Evolutionary conservation across 2,329 filamentous ascomycete genomes (phyloP), one percentile per base, ranked within the genome.

Genomic region (Chaetothyriales sp.): DNA sequence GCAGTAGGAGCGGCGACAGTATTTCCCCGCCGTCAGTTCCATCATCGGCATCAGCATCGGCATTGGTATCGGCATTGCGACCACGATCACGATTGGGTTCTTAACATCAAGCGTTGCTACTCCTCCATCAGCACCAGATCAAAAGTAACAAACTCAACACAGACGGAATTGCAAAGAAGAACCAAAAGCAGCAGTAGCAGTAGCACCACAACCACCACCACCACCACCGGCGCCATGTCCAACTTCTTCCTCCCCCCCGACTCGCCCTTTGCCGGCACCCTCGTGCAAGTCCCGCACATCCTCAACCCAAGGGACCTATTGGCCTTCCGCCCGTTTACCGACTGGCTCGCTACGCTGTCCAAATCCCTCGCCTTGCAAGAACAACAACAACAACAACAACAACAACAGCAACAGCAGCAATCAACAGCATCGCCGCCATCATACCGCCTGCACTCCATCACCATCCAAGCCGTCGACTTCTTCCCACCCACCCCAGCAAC

Each of bases 401-500:
- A 80, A 60, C 54, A 67, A 1, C 47, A 67, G 9, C 53, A 66
- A 10, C 56, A 61, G 5, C 75, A 79, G 56, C 12, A 4, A 10
- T 39, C 32, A 39, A 4, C 32, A 25, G 68, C 72, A 18, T 79
- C 78, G 58, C 66, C 78, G 58, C 54, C 61, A 1, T 58, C 68
- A 26, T 79, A 76, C 60, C 62, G 66, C 15, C 67, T 80, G 1
- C 69, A 69, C 28, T 64, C 65, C 18, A 74, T 80, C 56, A 68
- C 75, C 3, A 65, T 80, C 28, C 76, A 80, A 58, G 63, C 73
- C 2, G 70, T 73, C 18, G 76, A 78, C 60, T 73, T 69, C 59
- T 79, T 79, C 55, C 67, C 68, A 7, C 60, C 57, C 19, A 65
- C 62, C 1, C 10, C 10, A 9, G 32, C 32, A 9, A 39, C 32